Base-by-base conservation (phyloP, 2,329 filamentous ascomycete genomes). In the Waltergamsia citrina region DNA sequence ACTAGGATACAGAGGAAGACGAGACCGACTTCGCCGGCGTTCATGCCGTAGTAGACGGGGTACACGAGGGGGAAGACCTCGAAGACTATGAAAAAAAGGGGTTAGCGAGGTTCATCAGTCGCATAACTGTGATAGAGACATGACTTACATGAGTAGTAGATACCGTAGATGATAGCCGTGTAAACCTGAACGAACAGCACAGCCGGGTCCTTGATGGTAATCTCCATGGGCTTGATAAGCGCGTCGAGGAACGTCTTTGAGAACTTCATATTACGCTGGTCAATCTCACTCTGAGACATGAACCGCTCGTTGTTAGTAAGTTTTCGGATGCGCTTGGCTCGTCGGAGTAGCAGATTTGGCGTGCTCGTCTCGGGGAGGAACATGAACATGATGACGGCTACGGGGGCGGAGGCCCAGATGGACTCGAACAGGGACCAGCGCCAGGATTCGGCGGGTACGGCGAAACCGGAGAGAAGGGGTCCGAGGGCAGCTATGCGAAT, bases 11-110 rank as follows among this genome's bases (percentile, higher is more conserved):
- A 71, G 32, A 75, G 57, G 58, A 81, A 81, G 29, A 76, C 66
- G 8, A 80, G 63, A 20, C 75, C 74, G 40, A 71, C 56, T 41
- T 74, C 50, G 21, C 74, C 74, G 3, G 71, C 53, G 38, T 62
- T 68, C 66, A 82, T 78, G 47, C 57, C 52, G 53, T 82, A 81
- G 45, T 67, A 58, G 25, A 62, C 62, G 3, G 65, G 63, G 49
- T 77, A 82, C 36, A 81, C 74, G 11, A 78, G 57, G 4, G 76
- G 75, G 51, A 81, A 81, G n/a, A 70, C 70, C 45, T 81, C 76
- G 48, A 81, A 81, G 52, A 61, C 54, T 57, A 18, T 9, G 32
- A 33, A 33, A 26, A 26, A 26, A 22, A 10, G 3, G 12, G 16
- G 2, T 19, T 9, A 8, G n/a, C n/a, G n/a, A n/a, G n/a, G n/a